Conservation (phyloP, 2,329 filamentous ascomycete genomes). For the Aspergillus sp. region DNA sequence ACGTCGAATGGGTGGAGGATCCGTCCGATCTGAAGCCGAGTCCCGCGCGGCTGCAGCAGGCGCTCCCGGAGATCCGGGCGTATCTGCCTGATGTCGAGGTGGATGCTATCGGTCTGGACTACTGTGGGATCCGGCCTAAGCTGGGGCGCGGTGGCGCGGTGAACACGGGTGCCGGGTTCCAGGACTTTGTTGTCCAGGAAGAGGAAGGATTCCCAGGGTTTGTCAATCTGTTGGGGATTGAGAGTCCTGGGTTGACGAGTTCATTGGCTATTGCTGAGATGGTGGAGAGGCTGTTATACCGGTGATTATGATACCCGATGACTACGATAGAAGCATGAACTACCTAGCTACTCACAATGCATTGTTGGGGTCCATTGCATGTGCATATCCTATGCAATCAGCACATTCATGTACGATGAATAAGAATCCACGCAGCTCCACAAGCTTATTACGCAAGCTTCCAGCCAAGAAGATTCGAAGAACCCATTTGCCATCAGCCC, state of each 20-base stretch:
- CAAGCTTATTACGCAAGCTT: too few species aligned
- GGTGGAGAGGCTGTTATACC: conserved; percentile 60
- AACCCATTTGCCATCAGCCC: neutral
- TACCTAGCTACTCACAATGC: too few species aligned
- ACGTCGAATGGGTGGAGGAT: conserved; percentile 85
- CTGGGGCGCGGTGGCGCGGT: conserved; percentile 61
- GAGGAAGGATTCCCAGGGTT: conserved; percentile 79
- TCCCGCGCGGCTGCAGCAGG: conserved; percentile 59
- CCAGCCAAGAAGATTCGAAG: neutral
- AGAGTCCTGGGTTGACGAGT: conserved; percentile 89
- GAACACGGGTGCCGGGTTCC: conserved; percentile 60
- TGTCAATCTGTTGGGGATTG: conserved; percentile 87
- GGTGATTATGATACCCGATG: neutral
- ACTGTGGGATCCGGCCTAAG: conserved; percentile 90
- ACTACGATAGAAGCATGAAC: too few species aligned
- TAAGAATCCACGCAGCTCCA: too few species aligned
- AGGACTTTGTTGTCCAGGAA: conserved; percentile 77
- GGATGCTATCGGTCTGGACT: conserved; percentile 70
- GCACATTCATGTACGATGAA: too few species aligned
- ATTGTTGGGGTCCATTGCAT: too few species aligned
- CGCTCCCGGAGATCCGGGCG: conserved; percentile 69
- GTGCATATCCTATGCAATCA: too few species aligned
- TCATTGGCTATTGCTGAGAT: conserved; percentile 79
- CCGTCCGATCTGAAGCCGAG: conserved; percentile 70
- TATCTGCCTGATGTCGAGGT: conserved; percentile 76